These are phyloP conservation scores for Periconia sp. DNA, from an alignment of 2,329 filamentous ascomycete genomes.

Conservation along the genomic window DNA sequence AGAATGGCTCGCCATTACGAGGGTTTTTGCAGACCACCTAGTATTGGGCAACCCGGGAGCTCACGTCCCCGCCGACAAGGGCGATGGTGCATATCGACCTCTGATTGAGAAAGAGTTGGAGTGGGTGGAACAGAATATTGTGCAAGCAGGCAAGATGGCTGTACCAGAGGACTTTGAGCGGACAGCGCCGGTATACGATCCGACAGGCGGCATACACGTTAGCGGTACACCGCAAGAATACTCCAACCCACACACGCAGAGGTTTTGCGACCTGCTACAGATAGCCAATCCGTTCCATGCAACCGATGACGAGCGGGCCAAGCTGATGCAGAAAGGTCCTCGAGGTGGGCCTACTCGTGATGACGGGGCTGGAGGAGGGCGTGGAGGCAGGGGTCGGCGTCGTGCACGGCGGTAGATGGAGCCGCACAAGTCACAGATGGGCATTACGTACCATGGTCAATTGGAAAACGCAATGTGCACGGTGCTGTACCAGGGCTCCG, in stretches of 20 bases:
- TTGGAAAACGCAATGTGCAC: neutral
- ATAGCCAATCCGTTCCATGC: slow-evolving; percentile 77
- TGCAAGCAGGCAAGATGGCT: slow-evolving; percentile 60
- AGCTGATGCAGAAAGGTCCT: slow-evolving; percentile 33
- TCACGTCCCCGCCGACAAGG: slow-evolving; percentile 60
- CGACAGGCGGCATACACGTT: slow-evolving; percentile 58
- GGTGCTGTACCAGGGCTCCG: neutral
- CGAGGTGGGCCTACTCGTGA: slow-evolving; percentile 28
- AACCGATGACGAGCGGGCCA: slow-evolving; percentile 64
- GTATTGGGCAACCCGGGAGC: slow-evolving; percentile 60
- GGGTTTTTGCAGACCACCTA: slow-evolving; percentile 68
- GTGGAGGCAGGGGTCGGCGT: slow-evolving; percentile 26
- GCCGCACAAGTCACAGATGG: no score
- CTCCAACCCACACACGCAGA: slow-evolving; percentile 81
- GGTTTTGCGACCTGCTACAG: slow-evolving; percentile 76
- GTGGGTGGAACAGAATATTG: slow-evolving; percentile 83
- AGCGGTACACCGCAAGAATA: slow-evolving; percentile 74
- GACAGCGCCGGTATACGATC: slow-evolving; percentile 73
- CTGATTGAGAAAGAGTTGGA: slow-evolving; percentile 68
- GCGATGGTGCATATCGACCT: slow-evolving; percentile 67
- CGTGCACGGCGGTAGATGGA: slow-evolving; percentile 13
- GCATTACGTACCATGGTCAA: no score
- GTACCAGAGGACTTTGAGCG: slow-evolving; percentile 77
- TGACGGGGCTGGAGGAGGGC: slow-evolving; percentile 15
- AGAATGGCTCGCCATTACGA: slow-evolving; percentile 93